These are phyloP conservation scores for Sporothrix pseudoabietina DNA, from an alignment of 2,329 filamentous ascomycete species.

Conservation along the genomic window DNA sequence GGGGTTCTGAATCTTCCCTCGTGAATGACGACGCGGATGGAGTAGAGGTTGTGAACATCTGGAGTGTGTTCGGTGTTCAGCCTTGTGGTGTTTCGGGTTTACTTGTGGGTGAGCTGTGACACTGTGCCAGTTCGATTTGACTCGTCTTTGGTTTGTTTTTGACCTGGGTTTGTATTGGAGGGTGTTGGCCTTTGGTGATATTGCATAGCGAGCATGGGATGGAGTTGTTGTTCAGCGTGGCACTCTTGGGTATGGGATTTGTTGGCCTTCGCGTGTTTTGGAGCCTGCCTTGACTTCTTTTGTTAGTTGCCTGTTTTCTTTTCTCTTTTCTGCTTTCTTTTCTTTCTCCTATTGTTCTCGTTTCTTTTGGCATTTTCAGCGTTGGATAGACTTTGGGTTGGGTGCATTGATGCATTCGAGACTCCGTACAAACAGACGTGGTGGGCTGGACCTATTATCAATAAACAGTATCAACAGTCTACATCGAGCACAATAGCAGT, in stretches of 20 bases:
- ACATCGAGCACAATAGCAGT: background rate
- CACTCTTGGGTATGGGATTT: background rate
- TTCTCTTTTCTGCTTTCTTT: background rate
- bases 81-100: too few species aligned
- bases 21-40: too few species aligned
- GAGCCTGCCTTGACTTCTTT: background rate
- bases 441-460: background rate
- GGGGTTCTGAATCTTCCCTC: too few species aligned
- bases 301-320: background rate
- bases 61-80: too few species aligned
- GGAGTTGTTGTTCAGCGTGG: conserved; percentile 11
- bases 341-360: background rate
- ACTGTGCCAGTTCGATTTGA: background rate
- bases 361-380: background rate
- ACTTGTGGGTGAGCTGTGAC: too few species aligned
- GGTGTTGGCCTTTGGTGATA: too few species aligned
- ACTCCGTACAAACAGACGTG: background rate
- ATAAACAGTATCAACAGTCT: background rate
- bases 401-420: background rate
- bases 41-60: too few species aligned
- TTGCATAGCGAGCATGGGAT: background rate
- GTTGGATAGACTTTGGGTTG: background rate
- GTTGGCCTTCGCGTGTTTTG: background rate
- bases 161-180: background rate
- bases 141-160: background rate